Percentiles rank a stretch among this genome's conserved stretches.
phyloP scores from a whole-genome alignment of 2,329 filamentous ascomycete species.

The Diaporthe longicolla region DNA sequence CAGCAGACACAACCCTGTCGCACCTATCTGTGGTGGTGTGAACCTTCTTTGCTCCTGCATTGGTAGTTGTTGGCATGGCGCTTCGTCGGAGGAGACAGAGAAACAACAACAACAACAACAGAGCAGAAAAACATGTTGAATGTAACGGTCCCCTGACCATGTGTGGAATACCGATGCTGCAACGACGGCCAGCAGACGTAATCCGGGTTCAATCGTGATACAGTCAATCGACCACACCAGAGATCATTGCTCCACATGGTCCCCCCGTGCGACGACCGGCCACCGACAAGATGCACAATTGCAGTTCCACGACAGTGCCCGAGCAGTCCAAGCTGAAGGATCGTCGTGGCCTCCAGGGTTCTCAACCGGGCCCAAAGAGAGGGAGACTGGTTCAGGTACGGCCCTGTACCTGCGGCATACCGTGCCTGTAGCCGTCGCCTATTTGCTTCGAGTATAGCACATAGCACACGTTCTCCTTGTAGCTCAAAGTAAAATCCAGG shows the following conservation, averaged over 20 bases:
- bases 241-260: background rate
- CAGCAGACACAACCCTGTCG: conserved; percentile 3
- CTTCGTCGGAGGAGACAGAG: background rate
- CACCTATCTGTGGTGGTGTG: conserved; percentile 8
- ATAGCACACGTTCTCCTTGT: background rate
- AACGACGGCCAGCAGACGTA: conserved; percentile 15
- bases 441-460: conserved; percentile 29
- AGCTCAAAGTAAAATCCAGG: no score
- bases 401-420: conserved; percentile 1
- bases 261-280: conserved; percentile 28
- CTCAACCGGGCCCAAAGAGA: background rate
- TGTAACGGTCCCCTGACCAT: background rate
- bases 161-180: background rate
- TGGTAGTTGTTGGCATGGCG: background rate
- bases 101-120: background rate
- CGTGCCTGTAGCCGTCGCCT: background rate
- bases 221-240: background rate
- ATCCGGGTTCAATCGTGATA: conserved; percentile 19
- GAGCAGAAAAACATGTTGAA: background rate
- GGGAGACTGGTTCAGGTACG: background rate
- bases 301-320: conserved; percentile 14
- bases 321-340: conserved; percentile 11
- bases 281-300: conserved; percentile 22
- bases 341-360: conserved; percentile 11
- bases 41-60: conserved; percentile 12